Evolutionary conservation across 1,284 basidiomycete genomes (phyloP).

Genomic region (Ustilago tritici): DNA sequence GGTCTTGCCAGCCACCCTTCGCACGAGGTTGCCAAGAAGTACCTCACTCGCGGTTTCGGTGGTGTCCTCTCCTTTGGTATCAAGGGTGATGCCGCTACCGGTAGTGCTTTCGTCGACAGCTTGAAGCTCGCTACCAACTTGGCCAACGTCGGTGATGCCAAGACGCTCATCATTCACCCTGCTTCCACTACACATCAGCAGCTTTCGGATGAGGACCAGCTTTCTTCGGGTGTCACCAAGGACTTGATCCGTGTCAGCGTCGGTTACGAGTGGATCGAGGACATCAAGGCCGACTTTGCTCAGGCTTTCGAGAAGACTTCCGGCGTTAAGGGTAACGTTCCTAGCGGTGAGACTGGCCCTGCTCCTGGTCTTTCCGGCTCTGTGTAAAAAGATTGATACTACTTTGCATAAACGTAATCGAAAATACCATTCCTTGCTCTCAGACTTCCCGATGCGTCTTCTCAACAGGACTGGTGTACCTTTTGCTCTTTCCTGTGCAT

Average conservation of each 20-base stretch:
- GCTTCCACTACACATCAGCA: constrained; percentile 86
- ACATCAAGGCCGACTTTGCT: constrained; percentile 81
- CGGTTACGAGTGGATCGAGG: constrained; percentile 84
- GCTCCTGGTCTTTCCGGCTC: constrained; percentile 57
- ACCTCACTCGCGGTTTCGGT: constrained; percentile 73
- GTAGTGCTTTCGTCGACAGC: constrained; percentile 79
- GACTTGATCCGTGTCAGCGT: constrained; percentile 83
- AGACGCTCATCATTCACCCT: constrained; percentile 75
- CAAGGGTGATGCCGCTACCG: constrained; percentile 76
- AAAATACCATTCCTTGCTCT: background rate
- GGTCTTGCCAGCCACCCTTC: constrained; percentile 79
- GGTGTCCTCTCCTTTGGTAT: constrained; percentile 86
- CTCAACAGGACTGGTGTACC: constrained; percentile 21
- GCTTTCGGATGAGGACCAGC: constrained; percentile 78
- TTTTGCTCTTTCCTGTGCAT: background rate
- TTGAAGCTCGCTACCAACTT: constrained; percentile 76
- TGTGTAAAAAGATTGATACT: constrained; percentile 26
- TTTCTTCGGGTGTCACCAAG: constrained; percentile 79
- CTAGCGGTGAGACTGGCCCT: constrained; percentile 45
- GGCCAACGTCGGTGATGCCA: constrained; percentile 65
- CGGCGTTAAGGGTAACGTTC: constrained; percentile 45
- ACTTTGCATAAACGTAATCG: background rate
- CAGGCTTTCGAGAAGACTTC: constrained; percentile 72
- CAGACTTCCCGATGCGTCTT: constrained; percentile 8
- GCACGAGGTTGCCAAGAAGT: constrained; percentile 75